These are phyloP conservation scores for Quercus robur DNA, from an alignment of 306 rosid species.

Conservation along the genomic window DNA sequence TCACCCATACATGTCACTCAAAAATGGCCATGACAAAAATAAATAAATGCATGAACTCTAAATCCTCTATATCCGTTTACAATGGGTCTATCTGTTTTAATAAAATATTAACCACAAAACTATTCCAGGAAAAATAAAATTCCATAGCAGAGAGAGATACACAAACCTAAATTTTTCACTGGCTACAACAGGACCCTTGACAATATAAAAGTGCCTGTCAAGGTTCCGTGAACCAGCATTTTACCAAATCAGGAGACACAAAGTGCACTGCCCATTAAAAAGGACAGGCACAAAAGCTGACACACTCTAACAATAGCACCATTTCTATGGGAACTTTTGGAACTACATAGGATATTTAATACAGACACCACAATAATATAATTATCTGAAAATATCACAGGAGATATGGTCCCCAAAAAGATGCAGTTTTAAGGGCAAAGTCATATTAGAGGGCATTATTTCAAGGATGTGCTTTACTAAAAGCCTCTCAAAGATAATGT, in stretches of 20 bases:
- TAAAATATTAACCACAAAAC: neutral
- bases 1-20: neutral
- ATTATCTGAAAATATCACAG: neutral
- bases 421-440: neutral
- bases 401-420: neutral
- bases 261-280: too few relatives aligned
- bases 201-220: neutral
- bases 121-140: neutral
- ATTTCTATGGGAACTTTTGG: neutral
- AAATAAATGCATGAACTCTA: neutral
- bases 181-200: neutral
- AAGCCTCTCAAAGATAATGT: conserved; percentile 2
- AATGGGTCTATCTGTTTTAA: neutral
- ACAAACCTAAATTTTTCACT: neutral
- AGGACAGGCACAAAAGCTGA: neutral
- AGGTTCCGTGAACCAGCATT: neutral
- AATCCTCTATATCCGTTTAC: neutral
- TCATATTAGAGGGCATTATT: too few relatives aligned
- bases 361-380: neutral
- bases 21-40: neutral
- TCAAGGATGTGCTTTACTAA: conserved; percentile 14
- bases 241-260: neutral
- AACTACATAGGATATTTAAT: neutral
- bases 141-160: neutral
- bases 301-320: neutral